A percentile compares a stretch with the other conserved stretches of the same genome.
Conservation (phyloP, 2,329 filamentous ascomycete genomes). For the Tolypocladium pustulatum region DNA sequence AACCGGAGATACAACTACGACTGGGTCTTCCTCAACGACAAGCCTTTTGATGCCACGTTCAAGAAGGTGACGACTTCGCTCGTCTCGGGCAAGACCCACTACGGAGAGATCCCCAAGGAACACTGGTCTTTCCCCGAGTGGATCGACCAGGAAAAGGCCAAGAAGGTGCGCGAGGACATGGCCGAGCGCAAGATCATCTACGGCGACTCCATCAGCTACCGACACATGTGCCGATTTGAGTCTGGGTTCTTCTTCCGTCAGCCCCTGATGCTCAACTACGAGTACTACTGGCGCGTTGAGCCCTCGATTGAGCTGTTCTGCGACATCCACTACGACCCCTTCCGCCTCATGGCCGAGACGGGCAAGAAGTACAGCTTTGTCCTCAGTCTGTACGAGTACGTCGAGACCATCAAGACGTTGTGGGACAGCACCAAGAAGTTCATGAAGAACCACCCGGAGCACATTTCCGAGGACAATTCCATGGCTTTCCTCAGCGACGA, state of each 20-base stretch:
- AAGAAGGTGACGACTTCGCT: constrained; percentile 83
- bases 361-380: constrained; percentile 98
- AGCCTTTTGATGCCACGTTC: constrained; percentile 86
- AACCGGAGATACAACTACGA: constrained; percentile 96
- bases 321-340: constrained; percentile 90
- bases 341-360: constrained; percentile 92
- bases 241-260: constrained; percentile 99
- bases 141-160: constrained; percentile 92
- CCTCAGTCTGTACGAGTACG: constrained; percentile 90
- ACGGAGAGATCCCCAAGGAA: constrained; percentile 79
- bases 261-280: constrained; percentile 85
- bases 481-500: constrained; percentile 91
- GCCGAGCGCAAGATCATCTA: constrained; percentile 92
- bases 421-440: constrained; percentile 96
- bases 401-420: constrained; percentile 88
- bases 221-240: constrained; percentile 99
- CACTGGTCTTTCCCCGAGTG: constrained; percentile 96
- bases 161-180: constrained; percentile 90
- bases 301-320: constrained; percentile 94
- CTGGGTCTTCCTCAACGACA: constrained; percentile 98
- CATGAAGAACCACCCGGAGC: constrained; percentile 80
- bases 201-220: constrained; percentile 91
- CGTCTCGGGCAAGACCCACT: constrained; percentile 86
- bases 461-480: constrained; percentile 74
- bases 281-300: constrained; percentile 99